Evolutionary conservation across 2,329 filamentous ascomycete genomes (phyloP).

Genomic region (Kalaharituber pfeilii): DNA sequence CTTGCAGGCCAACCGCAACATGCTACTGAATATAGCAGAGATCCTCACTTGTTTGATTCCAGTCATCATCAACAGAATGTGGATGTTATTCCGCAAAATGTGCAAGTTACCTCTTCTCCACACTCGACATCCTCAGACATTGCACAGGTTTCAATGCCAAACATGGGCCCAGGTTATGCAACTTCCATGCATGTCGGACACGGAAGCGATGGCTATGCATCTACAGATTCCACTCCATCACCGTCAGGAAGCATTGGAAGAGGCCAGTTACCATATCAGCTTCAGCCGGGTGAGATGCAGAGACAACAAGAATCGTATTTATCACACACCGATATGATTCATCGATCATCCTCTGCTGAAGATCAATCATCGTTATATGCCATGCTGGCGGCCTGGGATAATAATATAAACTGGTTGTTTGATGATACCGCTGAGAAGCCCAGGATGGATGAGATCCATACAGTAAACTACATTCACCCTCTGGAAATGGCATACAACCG

Average conservation of each 20-base stretch:
- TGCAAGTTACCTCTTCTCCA: slow-evolving; percentile 13
- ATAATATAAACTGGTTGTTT: slow-evolving; percentile 16
- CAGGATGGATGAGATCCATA: background rate
- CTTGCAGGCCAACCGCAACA: slow-evolving; percentile 9
- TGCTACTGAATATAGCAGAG: slow-evolving; percentile 17
- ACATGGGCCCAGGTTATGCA: slow-evolving; percentile 14
- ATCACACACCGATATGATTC: slow-evolving; percentile 15
- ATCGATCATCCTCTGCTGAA: slow-evolving; percentile 8
- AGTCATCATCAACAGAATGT: slow-evolving; percentile 17
- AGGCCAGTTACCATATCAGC: slow-evolving; percentile 17
- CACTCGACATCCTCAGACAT: slow-evolving; percentile 14
- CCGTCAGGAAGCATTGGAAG: slow-evolving; percentile 13
- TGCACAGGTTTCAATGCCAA: slow-evolving; percentile 13
- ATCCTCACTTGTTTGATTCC: slow-evolving; percentile 17
- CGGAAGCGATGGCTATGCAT: slow-evolving; percentile 12
- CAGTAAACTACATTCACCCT: slow-evolving; percentile 14
- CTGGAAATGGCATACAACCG: slow-evolving; percentile 16
- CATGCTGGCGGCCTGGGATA: slow-evolving; percentile 15
- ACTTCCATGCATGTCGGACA: slow-evolving; percentile 14
- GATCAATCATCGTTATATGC: slow-evolving; percentile 9
- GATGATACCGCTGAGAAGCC: slow-evolving; percentile 9
- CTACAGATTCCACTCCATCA: slow-evolving; percentile 11
- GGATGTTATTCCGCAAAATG: slow-evolving; percentile 14
- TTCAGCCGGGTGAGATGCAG: slow-evolving; percentile 17
- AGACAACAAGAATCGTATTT: slow-evolving; percentile 15